Conservation (phyloP, 1,139 yeast genomes). For the Pneumocystis wakefieldiae region DNA sequence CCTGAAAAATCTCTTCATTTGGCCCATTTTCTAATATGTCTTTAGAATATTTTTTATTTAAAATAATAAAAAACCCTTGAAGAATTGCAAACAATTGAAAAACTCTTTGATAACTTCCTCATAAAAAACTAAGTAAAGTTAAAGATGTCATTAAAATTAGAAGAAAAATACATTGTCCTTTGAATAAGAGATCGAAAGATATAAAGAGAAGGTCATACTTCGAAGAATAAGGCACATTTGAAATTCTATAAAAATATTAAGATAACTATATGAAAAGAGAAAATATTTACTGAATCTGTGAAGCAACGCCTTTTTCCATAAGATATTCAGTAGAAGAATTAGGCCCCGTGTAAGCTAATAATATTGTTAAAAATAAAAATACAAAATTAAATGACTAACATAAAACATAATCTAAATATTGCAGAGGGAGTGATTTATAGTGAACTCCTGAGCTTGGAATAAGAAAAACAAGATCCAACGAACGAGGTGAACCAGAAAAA, state of each 20-base stretch:
- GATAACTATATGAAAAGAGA: neutral
- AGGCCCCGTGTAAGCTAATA: neutral
- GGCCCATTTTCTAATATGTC: constrained; percentile 42
- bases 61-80: neutral
- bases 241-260: neutral
- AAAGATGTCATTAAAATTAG: neutral
- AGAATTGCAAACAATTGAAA: neutral
- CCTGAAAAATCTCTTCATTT: constrained; percentile 40
- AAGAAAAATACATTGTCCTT: neutral
- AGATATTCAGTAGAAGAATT: neutral
- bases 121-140: neutral
- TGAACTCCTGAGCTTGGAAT: constrained; percentile 71
- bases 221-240: neutral
- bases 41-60: constrained; percentile 35
- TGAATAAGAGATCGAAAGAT: neutral
- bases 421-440: constrained; percentile 40
- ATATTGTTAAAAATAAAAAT: neutral
- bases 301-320: neutral
- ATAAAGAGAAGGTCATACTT: neutral
- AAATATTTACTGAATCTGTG: neutral
- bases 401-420: neutral
- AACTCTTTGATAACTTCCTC: neutral
- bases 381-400: neutral
- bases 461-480: constrained; percentile 53
- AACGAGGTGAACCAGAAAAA: constrained; percentile 52